A percentile compares a stretch with the other conserved stretches of the same genome.
Conservation (phyloP, 768 basidiomycete genomes). For the Mycena amicta region DNA sequence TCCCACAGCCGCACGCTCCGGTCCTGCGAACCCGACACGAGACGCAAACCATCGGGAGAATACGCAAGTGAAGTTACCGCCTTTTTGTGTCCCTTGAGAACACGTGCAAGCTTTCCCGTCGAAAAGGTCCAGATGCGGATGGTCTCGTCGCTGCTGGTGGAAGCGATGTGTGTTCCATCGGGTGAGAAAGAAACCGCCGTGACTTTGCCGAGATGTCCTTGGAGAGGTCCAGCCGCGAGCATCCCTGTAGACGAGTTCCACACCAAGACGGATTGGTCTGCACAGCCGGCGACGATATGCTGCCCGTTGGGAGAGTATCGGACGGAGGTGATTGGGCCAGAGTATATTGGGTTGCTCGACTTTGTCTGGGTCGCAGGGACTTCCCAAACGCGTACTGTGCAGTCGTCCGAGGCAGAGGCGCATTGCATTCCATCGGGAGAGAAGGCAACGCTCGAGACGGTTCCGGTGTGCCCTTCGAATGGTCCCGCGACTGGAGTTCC, state of each 20-base stretch:
- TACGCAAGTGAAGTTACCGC: not conserved
- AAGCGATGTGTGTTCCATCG: not conserved
- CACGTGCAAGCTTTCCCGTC: not conserved
- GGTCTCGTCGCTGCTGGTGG: slow-evolving; percentile 11
- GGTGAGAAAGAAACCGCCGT: not conserved
- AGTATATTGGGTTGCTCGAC: not conserved
- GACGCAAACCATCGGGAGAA: not conserved
- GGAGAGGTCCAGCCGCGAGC: not conserved
- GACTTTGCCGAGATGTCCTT: not conserved
- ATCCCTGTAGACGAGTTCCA: not conserved
- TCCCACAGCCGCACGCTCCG: not conserved
- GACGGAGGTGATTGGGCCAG: not conserved
- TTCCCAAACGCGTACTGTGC: slow-evolving; percentile 1
- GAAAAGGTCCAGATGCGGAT: slow-evolving; percentile 17
- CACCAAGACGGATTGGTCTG: not conserved
- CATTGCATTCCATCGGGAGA: slow-evolving; percentile 9
- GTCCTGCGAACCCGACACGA: slow-evolving; percentile 1
- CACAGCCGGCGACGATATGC: slow-evolving; percentile 22
- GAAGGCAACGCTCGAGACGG: slow-evolving; percentile 22
- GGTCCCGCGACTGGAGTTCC: slow-evolving; percentile 12
- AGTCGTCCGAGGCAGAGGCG: not conserved
- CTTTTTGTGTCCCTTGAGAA: not conserved
- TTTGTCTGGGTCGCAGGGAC: not conserved
- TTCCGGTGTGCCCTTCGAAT: slow-evolving; percentile 17
- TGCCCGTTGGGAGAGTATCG: slow-evolving; percentile 4